Evolutionary conservation across 1,284 basidiomycete species (phyloP).

Genomic region (Trichosporon sp.): DNA sequence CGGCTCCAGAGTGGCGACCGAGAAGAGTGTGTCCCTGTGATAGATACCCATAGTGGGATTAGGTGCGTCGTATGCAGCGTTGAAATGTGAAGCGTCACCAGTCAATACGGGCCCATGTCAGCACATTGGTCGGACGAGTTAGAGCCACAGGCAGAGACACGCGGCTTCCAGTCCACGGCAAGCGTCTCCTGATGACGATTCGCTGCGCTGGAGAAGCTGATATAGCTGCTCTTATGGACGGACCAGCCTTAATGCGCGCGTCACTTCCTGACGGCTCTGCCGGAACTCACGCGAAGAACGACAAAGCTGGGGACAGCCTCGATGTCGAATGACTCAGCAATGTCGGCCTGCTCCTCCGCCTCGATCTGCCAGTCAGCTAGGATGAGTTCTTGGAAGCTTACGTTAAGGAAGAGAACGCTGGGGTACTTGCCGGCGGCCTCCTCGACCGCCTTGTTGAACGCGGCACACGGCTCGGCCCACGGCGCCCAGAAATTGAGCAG

Average conservation of each 20-base stretch:
- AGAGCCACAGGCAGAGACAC: background rate
- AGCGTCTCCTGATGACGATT: too few species aligned
- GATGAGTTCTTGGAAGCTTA: slow-evolving; percentile 43
- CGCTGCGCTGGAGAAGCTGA: background rate
- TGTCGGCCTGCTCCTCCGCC: slow-evolving; percentile 80
- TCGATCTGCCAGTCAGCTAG: slow-evolving; percentile 62
- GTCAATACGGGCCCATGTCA: background rate
- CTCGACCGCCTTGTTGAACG: slow-evolving; percentile 72
- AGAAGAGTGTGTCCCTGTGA: slow-evolving; percentile 83
- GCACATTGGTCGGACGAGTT: background rate
- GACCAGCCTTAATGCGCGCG: background rate
- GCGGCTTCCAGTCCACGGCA: too few species aligned
- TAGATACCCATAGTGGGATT: too few species aligned
- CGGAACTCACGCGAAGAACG: slow-evolving; percentile 64
- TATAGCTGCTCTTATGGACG: too few species aligned
- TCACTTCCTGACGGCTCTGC: background rate
- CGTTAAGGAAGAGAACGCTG: slow-evolving; percentile 67
- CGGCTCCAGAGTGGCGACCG: slow-evolving; percentile 73
- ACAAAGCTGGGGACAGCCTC: slow-evolving; percentile 85
- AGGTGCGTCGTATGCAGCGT: background rate
- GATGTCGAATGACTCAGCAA: slow-evolving; percentile 89
- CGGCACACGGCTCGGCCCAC: slow-evolving; percentile 83
- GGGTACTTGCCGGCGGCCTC: slow-evolving; percentile 70
- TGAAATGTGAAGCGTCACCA: background rate
- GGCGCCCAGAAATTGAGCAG: slow-evolving; percentile 88